Conservation (phyloP, 2,329 filamentous ascomycete species). For the Cladophialophora yegresii region DNA sequence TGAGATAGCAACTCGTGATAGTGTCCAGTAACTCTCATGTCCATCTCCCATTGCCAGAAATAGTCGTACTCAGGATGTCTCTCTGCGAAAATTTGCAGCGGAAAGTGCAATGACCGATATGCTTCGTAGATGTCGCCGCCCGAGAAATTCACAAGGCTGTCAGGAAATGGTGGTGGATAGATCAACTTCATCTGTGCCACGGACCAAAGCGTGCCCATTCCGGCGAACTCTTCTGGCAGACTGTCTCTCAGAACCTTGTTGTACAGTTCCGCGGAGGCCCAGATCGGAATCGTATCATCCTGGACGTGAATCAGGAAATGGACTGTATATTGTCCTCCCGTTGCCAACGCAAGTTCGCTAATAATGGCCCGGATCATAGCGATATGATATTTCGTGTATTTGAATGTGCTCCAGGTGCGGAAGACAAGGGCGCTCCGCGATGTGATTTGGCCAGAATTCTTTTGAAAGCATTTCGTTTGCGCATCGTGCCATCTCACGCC, state of each 20-base stretch:
- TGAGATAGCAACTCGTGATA: constrained; percentile 73
- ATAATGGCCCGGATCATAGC: constrained; percentile 35
- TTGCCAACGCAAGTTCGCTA: constrained; percentile 61
- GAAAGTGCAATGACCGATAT: constrained; percentile 62
- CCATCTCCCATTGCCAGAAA: constrained; percentile 73
- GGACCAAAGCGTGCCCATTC: constrained; percentile 43
- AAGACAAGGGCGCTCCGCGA: constrained; percentile 34
- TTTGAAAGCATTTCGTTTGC: constrained; percentile 65
- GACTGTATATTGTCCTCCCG: constrained; percentile 74
- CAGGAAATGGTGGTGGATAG: constrained; percentile 36
- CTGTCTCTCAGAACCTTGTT: constrained; percentile 53
- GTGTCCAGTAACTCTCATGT: constrained; percentile 65
- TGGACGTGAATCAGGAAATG: constrained; percentile 79
- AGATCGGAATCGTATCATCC: constrained; percentile 70
- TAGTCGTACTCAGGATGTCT: constrained; percentile 66
- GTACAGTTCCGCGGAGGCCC: constrained; percentile 68
- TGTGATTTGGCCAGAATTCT: constrained; percentile 58
- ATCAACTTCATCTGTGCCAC: constrained; percentile 34
- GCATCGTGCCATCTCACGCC: constrained; percentile 70
- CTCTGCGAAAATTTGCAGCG: constrained; percentile 65
- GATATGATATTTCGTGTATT: constrained; percentile 33
- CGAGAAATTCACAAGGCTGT: constrained; percentile 38
- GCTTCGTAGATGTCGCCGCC: constrained; percentile 40
- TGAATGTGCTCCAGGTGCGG: constrained; percentile 35
- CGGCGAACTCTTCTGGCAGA: constrained; percentile 42